Evolutionary conservation across 495 filamentous ascomycete genomes (phyloP), one percentile per base, ranked within the genome.

Genomic region (Podospora tetraspora): DNA sequence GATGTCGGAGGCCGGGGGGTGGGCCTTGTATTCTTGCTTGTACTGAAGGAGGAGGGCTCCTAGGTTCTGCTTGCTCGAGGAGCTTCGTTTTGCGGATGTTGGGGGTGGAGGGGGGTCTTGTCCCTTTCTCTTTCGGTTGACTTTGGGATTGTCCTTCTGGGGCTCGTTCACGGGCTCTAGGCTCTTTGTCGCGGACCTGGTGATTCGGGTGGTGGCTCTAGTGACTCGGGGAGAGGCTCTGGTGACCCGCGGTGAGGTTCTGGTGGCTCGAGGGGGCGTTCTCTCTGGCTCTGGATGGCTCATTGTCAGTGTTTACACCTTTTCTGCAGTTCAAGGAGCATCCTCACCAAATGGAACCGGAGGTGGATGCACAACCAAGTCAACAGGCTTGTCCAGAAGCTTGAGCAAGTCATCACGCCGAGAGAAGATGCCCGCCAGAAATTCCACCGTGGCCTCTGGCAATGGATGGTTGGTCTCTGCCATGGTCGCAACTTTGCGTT

Each of bases 1-100:
- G 3, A 62, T 66, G n/a, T 77, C 74, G 11, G 70, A 68, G 4
- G n/a, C 64, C 22, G 75, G 72, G 4, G 66, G 68, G 24, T 57
- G 66, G 59, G 59, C 30, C 21, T 70, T 71, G 66, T 74, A 76
- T 24, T 59, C 19, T 9, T 71, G 43, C 9, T 67, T 65, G 64
- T 67, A 76, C 29, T 65, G 6, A n/a, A 56, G 34, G 43, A 71
- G 71, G 67, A 74, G 69, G 4, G 62, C 25, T 19, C 63, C 64
- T 23, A 76, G 52, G 24, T 71, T 67, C 19, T 72, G 64, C 10
- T 52, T 52, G 43, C 43, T 52, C 29, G 13, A 19, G 56, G 24
- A 32, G 29, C 1, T 52, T n/a, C 43, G 19, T 19, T 21, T 57
- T 29, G 63, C 58, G 23, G 57, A 52, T 60, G 66, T 66, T 58